Evolutionary conservation across 352 stramenopile genomes (phyloP), one percentile per base, ranked within the genome.

Genomic region (Phytopythium sindhum): DNA sequence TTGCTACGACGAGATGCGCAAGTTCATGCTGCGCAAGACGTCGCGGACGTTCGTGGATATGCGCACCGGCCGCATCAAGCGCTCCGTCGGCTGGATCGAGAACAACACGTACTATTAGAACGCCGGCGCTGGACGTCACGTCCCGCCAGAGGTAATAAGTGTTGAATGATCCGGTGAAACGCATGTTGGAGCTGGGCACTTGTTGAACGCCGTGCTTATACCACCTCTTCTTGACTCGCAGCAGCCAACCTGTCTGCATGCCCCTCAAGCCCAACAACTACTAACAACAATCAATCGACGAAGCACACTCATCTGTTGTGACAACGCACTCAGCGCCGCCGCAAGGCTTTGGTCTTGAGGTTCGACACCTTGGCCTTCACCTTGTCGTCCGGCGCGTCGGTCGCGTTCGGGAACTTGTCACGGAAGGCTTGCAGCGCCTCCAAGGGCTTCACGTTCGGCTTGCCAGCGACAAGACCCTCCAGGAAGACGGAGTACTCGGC

Each of bases 1-100:
- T 51, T 65, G 72, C 23, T 97, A 93, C 73, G 89, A 97, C 61
- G 89, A 97, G 70, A 80, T 78, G 28, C 75, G 89, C 69, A 97
- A 97, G 74, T 94, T 86, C 56, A 67, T 95, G 6, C 78, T 96
- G 68, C 75, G 88, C 56, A 77, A 80, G 64, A 93, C 82, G 42
- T 90, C 81, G 52, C 67, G 64, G 57, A 73, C 76, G 58, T 82
- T 67, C 26, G 70, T 85, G n/a, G 81, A 92, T 57, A 55, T 63
- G 41, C 61, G 62, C 17, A 88, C 79, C 2, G 74, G 80, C 42
- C 80, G 89, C 66, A 88, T 86, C 60, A 72, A 70, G 42, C 72
- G 80, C 42, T 68, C 67, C 14, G 68, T 74, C 21, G 84, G 88
- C 17, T 96, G 88, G 86, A 63, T 96, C 55, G 85, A 94, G 58